Base-by-base conservation (phyloP, 1,284 basidiomycete genomes). In the Ceratobasidium sp. region DNA sequence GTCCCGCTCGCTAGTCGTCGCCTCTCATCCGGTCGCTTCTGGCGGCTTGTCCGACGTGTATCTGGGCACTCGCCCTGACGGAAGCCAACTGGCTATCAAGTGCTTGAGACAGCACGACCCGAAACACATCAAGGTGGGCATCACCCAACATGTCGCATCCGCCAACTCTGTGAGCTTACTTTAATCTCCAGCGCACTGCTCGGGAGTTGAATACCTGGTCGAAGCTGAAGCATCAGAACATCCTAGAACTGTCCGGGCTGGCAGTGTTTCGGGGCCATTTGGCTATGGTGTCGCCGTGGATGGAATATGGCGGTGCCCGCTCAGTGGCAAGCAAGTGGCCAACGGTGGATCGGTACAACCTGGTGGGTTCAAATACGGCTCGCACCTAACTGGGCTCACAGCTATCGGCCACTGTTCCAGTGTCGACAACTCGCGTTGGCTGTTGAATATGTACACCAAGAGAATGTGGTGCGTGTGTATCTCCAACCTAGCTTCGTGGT, bases 211-310 rank as follows among this genome's bases (percentile, higher is more conserved):
- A 52, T 16, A 50, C 33, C 20, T 67, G 65, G 65, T 67, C 65
- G 1, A 48, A 67, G 27, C 65, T 67, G 16, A 48, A 52, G 3
- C 65, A 67, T 27, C 6, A 33, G 5, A 67, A 67, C 46, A 12
- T 67, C 3, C 65, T 67, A 16, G 46, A 48, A 16, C 23, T 67
- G 46, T 35, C 14, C 12, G 65, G 65, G 6, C 44, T 67, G 18
- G 65, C 65, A 18, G 16, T 67, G 14, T 67, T 67, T n/a, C 44
- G 33, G 14, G 33, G 41, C 10, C 10, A n/a, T 18, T 3, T 67
- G 7, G 65, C 65, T 8, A 67, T 67, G 65, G 65, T 67, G 7
- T 67, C 65, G 44, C 65, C 65, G 27, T 67, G 65, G 65, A 67
- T 67, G 65, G 8, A 16, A 44, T 35, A 50, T 33, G 65, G 65